These are phyloP conservation scores for Xylaria sp. DNA, from an alignment of 2,329 filamentous ascomycete genomes.

Conservation along the genomic window DNA sequence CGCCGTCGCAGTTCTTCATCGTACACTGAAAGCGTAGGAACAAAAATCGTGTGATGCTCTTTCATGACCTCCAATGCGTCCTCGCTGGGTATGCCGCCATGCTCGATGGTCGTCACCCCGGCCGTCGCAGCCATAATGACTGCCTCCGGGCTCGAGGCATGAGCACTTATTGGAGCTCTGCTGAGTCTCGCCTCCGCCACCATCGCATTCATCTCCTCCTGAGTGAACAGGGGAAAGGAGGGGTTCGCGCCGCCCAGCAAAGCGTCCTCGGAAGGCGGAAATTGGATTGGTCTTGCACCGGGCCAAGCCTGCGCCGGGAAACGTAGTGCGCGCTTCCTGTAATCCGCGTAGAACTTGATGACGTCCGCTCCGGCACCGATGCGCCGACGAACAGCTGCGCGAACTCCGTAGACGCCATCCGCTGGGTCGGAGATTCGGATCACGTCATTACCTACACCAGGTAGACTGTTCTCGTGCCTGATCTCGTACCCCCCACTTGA, in stretches of 20 bases:
- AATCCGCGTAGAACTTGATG: constrained; percentile 65
- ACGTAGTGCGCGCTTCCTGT: constrained; percentile 57
- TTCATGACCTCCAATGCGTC: constrained; percentile 58
- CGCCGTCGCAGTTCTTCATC: constrained; percentile 46
- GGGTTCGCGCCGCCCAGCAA: constrained; percentile 51
- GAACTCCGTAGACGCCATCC: constrained; percentile 60
- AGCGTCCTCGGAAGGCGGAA: constrained; percentile 50
- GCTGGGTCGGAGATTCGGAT: constrained; percentile 57
- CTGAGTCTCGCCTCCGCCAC: constrained; percentile 59
- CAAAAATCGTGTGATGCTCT: constrained; percentile 59
- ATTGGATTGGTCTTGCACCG: constrained; percentile 48
- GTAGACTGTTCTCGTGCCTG: constrained; percentile 57
- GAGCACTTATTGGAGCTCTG: constrained; percentile 56
- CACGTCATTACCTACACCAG: constrained; percentile 47
- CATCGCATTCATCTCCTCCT: constrained; percentile 62
- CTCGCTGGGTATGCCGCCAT: constrained; percentile 54
- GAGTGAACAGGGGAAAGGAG: constrained; percentile 57
- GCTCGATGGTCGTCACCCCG: constrained; percentile 61
- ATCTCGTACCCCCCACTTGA: constrained; percentile 62
- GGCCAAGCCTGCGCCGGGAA: constrained; percentile 51
- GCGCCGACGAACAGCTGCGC: constrained; percentile 59
- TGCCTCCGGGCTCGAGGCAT: constrained; percentile 55
- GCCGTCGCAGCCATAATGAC: constrained; percentile 59
- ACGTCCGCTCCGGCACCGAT: constrained; percentile 62
- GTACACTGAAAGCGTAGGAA: constrained; percentile 63